phyloP scores from a whole-genome alignment of 2,329 filamentous ascomycete species.

The Botrytis deweyae region DNA sequence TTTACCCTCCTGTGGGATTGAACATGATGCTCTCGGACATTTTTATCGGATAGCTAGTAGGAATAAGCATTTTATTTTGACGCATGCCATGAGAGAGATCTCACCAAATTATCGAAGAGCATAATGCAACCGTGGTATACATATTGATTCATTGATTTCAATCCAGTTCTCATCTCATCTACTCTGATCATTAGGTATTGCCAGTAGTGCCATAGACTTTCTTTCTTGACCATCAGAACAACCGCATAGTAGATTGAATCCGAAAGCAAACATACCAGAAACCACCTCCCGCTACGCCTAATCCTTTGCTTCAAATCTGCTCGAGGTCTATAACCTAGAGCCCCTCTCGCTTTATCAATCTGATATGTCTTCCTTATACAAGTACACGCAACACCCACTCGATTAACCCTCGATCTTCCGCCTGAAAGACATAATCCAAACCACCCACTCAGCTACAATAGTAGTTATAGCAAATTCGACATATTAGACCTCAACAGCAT shows the following conservation, averaged over 20 bases:
- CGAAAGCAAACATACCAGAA: neutral
- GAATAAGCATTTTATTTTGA: neutral
- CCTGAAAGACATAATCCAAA: constrained; percentile 25
- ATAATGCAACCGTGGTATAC: no score
- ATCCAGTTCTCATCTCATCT: neutral
- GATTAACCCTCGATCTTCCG: neutral
- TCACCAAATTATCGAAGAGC: neutral
- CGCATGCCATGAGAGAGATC: neutral
- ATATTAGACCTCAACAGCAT: neutral
- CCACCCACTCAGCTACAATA: constrained; percentile 26
- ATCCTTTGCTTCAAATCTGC: neutral
- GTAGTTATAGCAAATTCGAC: constrained; percentile 19
- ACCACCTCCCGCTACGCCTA: neutral
- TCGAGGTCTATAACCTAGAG: neutral
- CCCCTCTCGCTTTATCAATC: neutral
- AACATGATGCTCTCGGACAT: neutral
- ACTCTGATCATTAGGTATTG: neutral
- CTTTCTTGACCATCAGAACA: neutral
- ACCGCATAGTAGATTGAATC: neutral
- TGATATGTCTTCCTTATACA: neutral
- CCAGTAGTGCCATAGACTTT: neutral
- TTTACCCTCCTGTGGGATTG: neutral
- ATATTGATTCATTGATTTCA: neutral
- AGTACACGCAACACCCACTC: neutral
- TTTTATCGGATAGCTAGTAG: neutral